Conservation (phyloP, 2,329 filamentous ascomycete species). For the Sporothrix brasiliensis region DNA sequence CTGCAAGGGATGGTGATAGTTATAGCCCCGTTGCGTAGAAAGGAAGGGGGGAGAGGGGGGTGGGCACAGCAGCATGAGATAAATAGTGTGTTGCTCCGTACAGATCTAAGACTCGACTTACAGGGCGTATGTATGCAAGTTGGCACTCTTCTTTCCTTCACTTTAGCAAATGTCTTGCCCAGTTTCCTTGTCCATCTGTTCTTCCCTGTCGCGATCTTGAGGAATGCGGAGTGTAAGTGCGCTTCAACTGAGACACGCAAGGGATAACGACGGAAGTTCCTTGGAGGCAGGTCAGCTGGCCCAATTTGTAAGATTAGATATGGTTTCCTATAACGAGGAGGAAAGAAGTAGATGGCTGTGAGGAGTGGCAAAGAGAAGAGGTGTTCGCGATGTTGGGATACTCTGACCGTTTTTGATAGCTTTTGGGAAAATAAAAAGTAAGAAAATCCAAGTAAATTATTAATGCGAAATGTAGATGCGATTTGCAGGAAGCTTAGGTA, state of each 20-base stretch:
- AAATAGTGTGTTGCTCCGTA: neutral
- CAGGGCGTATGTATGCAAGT: conserved; percentile 8
- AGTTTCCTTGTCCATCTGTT: neutral
- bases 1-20: conserved; percentile 11
- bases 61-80: neutral
- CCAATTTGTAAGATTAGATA: conserved; percentile 7
- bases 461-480: neutral
- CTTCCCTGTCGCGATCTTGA: conserved; percentile 9
- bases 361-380: neutral
- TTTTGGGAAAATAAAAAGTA: neutral
- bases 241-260: conserved; percentile 15
- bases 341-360: neutral
- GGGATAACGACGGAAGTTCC: neutral
- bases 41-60: neutral
- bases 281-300: neutral
- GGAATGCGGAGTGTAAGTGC: conserved; percentile 14
- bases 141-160: neutral
- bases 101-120: neutral
- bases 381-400: neutral
- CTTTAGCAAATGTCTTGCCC: neutral
- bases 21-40: neutral
- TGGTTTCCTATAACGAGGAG: neutral
- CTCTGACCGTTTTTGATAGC: neutral
- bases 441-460: neutral
- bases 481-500: conserved; percentile 18